phyloP scores from a whole-genome alignment of 306 rosid species.

The Comarum palustre region DNA sequence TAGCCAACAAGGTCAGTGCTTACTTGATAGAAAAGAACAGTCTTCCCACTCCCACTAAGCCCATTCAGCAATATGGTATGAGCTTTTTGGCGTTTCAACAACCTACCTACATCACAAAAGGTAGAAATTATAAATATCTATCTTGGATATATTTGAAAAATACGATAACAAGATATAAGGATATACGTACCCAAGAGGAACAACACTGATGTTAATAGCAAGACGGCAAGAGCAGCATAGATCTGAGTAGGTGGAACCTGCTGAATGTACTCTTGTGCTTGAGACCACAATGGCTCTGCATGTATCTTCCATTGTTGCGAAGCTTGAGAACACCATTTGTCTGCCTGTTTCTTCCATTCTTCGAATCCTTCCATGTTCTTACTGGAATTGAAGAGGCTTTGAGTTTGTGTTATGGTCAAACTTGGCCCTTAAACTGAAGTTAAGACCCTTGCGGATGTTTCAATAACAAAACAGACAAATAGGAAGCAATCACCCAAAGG shows the following conservation, averaged over 20 bases:
- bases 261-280: constrained; percentile 31
- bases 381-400: background rate
- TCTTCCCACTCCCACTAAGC: constrained; percentile 79
- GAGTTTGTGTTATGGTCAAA: background rate
- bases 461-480: background rate
- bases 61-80: constrained; percentile 73
- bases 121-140: background rate
- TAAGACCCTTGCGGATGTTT: background rate
- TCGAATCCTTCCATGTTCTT: constrained; percentile 27
- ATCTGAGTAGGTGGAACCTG: constrained; percentile 60
- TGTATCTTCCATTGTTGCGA: background rate
- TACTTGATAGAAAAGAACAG: constrained; percentile 79
- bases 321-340: constrained; percentile 33
- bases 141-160: background rate
- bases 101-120: constrained; percentile 47
- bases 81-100: constrained; percentile 62
- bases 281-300: background rate
- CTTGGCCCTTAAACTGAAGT: background rate
- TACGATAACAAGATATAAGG: background rate
- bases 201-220: constrained; percentile 44
- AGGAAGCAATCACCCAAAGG: background rate
- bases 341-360: constrained; percentile 45
- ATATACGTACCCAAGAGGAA: constrained; percentile 42
- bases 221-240: constrained; percentile 49
- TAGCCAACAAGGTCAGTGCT: constrained; percentile 1